Evolutionary conservation across 306 rosid genomes (phyloP).

Genomic region (Elaeagnus macrophylla): DNA sequence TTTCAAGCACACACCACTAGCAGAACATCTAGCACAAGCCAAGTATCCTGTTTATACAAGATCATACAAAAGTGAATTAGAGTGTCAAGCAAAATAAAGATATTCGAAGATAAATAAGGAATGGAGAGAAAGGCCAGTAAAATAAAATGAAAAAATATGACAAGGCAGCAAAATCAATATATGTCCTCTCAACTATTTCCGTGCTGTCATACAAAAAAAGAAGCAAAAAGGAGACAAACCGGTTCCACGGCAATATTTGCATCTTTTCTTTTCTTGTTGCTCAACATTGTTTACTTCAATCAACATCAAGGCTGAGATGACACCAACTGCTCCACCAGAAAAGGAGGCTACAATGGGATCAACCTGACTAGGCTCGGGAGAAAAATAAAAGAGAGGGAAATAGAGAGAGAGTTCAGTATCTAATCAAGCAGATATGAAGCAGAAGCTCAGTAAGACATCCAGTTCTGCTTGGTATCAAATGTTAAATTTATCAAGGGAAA

Average conservation of each 20-base stretch:
- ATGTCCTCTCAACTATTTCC: no score
- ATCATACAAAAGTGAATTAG: not conserved
- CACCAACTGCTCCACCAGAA: conserved; percentile 96
- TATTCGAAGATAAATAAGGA: not conserved
- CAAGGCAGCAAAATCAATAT: not conserved
- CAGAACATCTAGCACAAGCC: conserved; percentile 88
- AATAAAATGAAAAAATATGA: not conserved
- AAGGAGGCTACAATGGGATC: conserved; percentile 97
- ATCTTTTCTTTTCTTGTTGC: conserved; percentile 86
- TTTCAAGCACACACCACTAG: conserved; percentile 72
- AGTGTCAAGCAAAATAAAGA: not conserved
- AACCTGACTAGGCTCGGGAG: conserved; percentile 62
- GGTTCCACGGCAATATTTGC: conserved; percentile 89
- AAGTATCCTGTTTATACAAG: conserved; percentile 58
- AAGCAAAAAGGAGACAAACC: conserved; percentile 24
- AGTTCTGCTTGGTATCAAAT: conserved; percentile 5
- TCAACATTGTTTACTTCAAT: conserved; percentile 87
- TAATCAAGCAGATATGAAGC: conserved; percentile 8
- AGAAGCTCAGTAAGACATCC: conserved; percentile 1
- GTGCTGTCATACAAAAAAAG: no score
- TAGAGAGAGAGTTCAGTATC: conserved; percentile 8
- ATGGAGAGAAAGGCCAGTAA: not conserved
- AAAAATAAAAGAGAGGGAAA: conserved; percentile 11
- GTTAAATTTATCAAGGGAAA: conserved; percentile 1
- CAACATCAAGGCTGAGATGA: conserved; percentile 84